phyloP scores from a whole-genome alignment of 306 rosid species.

The Lupinus albus region DNA sequence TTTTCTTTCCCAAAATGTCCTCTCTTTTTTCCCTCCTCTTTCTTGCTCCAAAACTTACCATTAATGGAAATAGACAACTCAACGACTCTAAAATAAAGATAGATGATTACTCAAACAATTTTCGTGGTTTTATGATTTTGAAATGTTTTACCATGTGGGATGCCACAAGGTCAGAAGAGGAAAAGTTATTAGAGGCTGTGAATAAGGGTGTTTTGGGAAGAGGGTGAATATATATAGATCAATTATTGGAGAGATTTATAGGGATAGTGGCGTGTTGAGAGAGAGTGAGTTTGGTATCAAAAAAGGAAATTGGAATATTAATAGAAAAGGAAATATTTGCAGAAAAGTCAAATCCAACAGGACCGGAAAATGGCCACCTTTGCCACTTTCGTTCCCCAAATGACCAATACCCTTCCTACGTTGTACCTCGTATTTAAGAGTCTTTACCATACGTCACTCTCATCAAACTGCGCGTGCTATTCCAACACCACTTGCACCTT shows the following conservation, averaged over 20 bases:
- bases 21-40: neutral
- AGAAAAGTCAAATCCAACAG: slow-evolving; percentile 92
- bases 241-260: neutral
- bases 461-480: slow-evolving; percentile 38
- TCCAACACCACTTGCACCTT: slow-evolving; percentile 8
- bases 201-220: slow-evolving; percentile 44
- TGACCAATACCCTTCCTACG: slow-evolving; percentile 58
- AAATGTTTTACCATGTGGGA: slow-evolving; percentile 47
- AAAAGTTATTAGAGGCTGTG: neutral
- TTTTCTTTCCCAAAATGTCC: too few species aligned
- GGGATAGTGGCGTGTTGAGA: neutral
- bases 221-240: neutral
- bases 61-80: slow-evolving; percentile 72
- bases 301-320: slow-evolving; percentile 67
- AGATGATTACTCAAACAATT: slow-evolving; percentile 49
- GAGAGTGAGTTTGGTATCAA: slow-evolving; percentile 41
- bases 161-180: slow-evolving; percentile 37
- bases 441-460: slow-evolving; percentile 37
- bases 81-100: slow-evolving; percentile 45
- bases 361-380: slow-evolving; percentile 90
- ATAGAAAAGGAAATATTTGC: slow-evolving; percentile 68
- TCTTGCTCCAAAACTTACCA: slow-evolving; percentile 41
- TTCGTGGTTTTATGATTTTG: slow-evolving; percentile 33
- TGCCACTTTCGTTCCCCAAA: slow-evolving; percentile 65
- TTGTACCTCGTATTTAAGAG: slow-evolving; percentile 75